These are phyloP conservation scores for Ophiorrhiza pumila DNA, from an alignment of 257 asterid species.

Conservation along the genomic window DNA sequence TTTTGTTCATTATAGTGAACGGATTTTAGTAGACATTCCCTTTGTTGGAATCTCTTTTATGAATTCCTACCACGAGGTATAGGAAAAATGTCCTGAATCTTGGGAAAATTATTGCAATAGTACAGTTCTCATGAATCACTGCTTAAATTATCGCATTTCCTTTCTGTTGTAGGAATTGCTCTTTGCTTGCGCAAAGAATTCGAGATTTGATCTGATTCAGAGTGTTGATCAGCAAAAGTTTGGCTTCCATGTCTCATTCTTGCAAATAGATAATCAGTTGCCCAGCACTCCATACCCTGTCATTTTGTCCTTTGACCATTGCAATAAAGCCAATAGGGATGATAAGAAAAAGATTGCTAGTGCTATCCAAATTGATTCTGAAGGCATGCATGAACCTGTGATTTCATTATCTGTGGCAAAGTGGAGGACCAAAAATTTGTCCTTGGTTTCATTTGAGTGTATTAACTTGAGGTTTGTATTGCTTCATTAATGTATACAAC, in stretches of 20 bases:
- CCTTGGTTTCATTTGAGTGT: constrained; percentile 75
- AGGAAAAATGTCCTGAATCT: background rate
- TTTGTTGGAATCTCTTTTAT: constrained; percentile 85
- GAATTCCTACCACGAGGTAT: constrained; percentile 88
- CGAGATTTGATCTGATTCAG: constrained; percentile 57
- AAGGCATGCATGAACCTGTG: constrained; percentile 61
- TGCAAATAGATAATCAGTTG: constrained; percentile 92
- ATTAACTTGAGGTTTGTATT: constrained; percentile 68
- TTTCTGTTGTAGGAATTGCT: constrained; percentile 72
- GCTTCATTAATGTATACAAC: constrained; percentile 14
- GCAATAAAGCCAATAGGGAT: constrained; percentile 40
- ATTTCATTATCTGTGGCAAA: constrained; percentile 72
- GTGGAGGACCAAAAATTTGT: constrained; percentile 76
- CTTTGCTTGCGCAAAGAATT: constrained; percentile 75
- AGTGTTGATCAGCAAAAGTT: constrained; percentile 80
- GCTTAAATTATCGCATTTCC: constrained; percentile 16
- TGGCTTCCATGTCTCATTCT: constrained; percentile 59
- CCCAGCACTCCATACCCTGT: constrained; percentile 79
- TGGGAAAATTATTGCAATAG: background rate
- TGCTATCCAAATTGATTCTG: constrained; percentile 34
- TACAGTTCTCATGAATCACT: background rate
- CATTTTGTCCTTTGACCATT: constrained; percentile 68
- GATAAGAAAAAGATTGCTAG: constrained; percentile 48
- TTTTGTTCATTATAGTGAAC: constrained; percentile 54
- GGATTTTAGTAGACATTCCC: constrained; percentile 64